A percentile compares a stretch with the other conserved stretches of the same genome.
phyloP scores from a whole-genome alignment of 2,329 filamentous ascomycete genomes.

The Colletotrichum nymphaeae region DNA sequence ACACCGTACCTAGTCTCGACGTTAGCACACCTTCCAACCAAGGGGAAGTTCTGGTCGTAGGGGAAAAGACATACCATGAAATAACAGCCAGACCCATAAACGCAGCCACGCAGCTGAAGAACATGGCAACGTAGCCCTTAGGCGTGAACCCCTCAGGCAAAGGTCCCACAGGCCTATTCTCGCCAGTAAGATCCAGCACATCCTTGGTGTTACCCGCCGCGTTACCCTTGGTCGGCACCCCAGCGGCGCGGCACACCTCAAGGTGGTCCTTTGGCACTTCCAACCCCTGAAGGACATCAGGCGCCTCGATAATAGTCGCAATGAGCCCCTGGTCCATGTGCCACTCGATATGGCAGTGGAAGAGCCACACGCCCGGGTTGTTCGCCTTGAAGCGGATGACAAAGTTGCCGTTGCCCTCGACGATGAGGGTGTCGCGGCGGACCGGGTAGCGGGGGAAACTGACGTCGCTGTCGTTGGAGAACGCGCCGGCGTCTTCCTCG shows the following conservation, averaged over 20 bases:
- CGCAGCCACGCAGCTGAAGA: constrained; percentile 35
- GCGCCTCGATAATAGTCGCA: constrained; percentile 50
- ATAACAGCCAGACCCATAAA: constrained; percentile 33
- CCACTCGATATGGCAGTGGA: constrained; percentile 67
- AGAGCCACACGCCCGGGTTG: constrained; percentile 59
- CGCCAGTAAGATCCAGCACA: constrained; percentile 58
- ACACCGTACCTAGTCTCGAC: constrained; percentile 16
- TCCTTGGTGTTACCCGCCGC: constrained; percentile 69
- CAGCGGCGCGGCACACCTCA: constrained; percentile 48
- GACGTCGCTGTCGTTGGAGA: constrained; percentile 52
- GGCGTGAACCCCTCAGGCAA: constrained; percentile 37
- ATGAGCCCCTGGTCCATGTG: constrained; percentile 61
- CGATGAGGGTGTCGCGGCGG: constrained; percentile 61
- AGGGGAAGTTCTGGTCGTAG: not conserved
- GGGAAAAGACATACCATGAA: constrained; percentile 26
- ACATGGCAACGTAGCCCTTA: constrained; percentile 37
- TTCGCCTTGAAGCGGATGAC: constrained; percentile 58
- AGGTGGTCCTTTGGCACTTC: constrained; percentile 53
- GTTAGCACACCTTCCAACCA: not conserved
- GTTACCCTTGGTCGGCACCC: constrained; percentile 63
- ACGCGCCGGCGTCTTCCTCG: constrained; percentile 37
- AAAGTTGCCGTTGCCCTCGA: constrained; percentile 59
- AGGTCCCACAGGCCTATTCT: constrained; percentile 32
- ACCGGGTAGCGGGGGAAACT: constrained; percentile 53
- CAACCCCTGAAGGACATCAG: constrained; percentile 56